A percentile compares a stretch with the other conserved stretches of the same genome.
Conservation (phyloP, 2,329 filamentous ascomycete species). For the Pseudogymnoascus sp. region DNA sequence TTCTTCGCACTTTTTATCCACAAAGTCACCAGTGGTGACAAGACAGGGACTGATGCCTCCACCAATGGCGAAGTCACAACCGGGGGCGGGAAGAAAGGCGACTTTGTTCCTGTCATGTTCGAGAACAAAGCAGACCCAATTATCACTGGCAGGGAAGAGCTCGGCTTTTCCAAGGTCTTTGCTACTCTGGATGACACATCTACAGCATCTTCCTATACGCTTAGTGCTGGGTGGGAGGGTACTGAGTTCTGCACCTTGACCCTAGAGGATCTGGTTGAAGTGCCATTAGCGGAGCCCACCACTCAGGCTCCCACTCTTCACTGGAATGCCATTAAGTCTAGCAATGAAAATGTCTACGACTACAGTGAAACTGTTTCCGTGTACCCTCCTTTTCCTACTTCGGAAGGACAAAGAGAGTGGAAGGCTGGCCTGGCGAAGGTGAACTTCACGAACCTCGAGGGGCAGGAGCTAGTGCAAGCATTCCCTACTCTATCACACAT, state of each 20-base stretch:
- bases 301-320: neutral
- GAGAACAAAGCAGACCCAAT: constrained; percentile 51
- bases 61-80: constrained; percentile 36
- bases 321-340: neutral
- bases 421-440: constrained; percentile 12
- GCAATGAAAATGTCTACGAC: neutral
- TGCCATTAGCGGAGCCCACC: neutral
- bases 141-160: constrained; percentile 44
- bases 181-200: constrained; percentile 14
- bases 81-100: constrained; percentile 29
- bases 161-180: constrained; percentile 47
- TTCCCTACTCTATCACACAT: constrained; percentile 17
- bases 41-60: constrained; percentile 38
- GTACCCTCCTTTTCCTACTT: neutral
- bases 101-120: constrained; percentile 44
- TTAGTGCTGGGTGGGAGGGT: constrained; percentile 18
- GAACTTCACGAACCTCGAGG: constrained; percentile 14
- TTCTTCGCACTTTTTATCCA: constrained; percentile 52
- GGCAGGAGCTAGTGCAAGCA: constrained; percentile 12
- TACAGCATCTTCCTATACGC: constrained; percentile 4
- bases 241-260: constrained; percentile 14
- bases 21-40: constrained; percentile 38
- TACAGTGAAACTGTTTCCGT: neutral
- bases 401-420: constrained; percentile 12
- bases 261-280: constrained; percentile 8